phyloP scores from a whole-genome alignment of 495 filamentous ascomycete genomes.

The Aspergillus indologenus region DNA sequence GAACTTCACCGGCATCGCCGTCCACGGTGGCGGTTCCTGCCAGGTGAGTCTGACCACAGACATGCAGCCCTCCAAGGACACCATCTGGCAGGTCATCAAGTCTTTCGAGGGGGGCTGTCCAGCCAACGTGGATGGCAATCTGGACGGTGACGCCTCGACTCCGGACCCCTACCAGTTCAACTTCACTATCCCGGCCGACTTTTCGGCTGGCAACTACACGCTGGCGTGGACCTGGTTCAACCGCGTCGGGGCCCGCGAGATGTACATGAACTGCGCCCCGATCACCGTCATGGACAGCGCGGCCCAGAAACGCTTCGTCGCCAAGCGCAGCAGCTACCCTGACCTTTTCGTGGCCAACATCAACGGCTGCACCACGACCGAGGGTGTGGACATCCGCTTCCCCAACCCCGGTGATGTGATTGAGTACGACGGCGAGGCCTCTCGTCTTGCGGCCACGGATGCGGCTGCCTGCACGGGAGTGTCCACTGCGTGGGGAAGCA shows the following conservation, averaged over 20 bases:
- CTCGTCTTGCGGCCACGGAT: conserved; percentile 29
- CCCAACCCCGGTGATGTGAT: conserved; percentile 70
- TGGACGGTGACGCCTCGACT: conserved; percentile 21
- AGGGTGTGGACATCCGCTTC: conserved; percentile 58
- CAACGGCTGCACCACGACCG: conserved; percentile 56
- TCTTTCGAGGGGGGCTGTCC: conserved; percentile 80
- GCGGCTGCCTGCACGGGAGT: conserved; percentile 30
- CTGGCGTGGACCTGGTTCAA: conserved; percentile 94
- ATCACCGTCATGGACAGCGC: conserved; percentile 53
- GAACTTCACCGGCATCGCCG: conserved; percentile 50
- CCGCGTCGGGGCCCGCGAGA: conserved; percentile 79
- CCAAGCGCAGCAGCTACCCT: conserved; percentile 50
- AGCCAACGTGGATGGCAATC: conserved; percentile 44
- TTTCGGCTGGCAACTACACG: conserved; percentile 53
- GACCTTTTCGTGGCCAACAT: conserved; percentile 84
- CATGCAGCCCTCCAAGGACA: conserved; percentile 48
- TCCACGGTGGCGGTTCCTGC: conserved; percentile 89
- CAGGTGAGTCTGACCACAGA: conserved; percentile 83
- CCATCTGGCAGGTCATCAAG: conserved; percentile 76
- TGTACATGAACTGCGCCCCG: conserved; percentile 93
- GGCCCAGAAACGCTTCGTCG: conserved; percentile 36
- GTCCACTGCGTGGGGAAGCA: background rate
- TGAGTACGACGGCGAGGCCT: conserved; percentile 23
- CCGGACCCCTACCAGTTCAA: conserved; percentile 32
- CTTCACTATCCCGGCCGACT: conserved; percentile 46